Base-by-base conservation (phyloP, 257 asterid genomes). In the Jaltomata sinuosa region DNA sequence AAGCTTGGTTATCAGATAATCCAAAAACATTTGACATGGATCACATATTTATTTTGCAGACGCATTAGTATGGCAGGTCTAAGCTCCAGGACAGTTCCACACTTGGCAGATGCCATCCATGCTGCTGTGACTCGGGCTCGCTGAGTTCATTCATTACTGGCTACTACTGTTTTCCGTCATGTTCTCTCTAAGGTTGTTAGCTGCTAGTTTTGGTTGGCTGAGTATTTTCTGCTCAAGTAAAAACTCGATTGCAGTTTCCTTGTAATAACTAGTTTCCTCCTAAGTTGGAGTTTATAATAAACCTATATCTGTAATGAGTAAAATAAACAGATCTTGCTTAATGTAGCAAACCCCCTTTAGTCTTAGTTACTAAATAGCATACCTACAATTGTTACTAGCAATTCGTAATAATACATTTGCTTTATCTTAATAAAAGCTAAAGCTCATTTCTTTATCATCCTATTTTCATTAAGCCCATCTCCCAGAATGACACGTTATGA, bases 31-130 rank as follows among this genome's bases (percentile, higher is more conserved):
- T 27, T 49, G 62, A 49, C 81, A 16, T 27, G 55, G 2, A 74
- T 45, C 59, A 45, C 27, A 27, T 76, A 32, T 49, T 36, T 29
- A 40, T 88, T 62, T 49, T 87, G 91, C 96, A 95, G 99, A 85
- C 91, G 98, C 85, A 95, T 95, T 76, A 95, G 99, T 90, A 96
- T 94, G 98, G 99, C 99, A 21, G 99, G 99, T 25, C 89, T 97
- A 90, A 93, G 97, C 91, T 89, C 98, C 55, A 93, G 87, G 86
- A 95, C 97, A 34, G 98, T 95, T 80, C 96, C 99, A 84, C 98
- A 92, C 86, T 98, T 97, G 11, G 91, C 98, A 49, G 99, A 95
- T 87, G 99, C 99, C 2, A 95, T 97, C 81, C 98, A 95, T 85
- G 97, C 98, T 85, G 98, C 96, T 57, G 98, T 93, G 16, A 91